These are phyloP conservation scores for Pseudocohnilembus persalinus DNA, from an alignment of 169 alveolate genomes.

Conservation along the genomic window DNA sequence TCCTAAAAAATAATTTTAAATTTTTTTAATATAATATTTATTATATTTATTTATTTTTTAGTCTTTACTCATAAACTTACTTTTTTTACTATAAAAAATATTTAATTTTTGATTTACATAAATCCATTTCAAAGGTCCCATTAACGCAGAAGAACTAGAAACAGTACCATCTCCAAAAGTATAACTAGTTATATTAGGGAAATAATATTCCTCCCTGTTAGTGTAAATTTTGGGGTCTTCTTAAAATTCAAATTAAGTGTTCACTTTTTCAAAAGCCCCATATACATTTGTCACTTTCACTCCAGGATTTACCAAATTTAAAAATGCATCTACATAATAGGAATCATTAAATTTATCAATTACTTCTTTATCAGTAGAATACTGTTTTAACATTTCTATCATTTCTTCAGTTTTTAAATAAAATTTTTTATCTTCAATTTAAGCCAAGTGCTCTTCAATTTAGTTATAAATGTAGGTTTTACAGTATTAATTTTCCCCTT, in stretches of 20 bases:
- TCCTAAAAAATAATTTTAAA: not conserved
- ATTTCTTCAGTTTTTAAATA: not conserved
- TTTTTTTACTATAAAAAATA: no score
- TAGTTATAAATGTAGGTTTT: not conserved
- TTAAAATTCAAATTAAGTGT: no score
- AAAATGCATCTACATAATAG: not conserved
- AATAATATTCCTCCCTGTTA: not conserved
- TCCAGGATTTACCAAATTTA: not conserved
- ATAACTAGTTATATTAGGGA: not conserved
- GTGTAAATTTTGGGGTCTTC: not conserved
- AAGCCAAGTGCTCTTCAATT: not conserved
- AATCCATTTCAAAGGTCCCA: not conserved
- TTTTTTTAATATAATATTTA: no score
- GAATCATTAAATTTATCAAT: not conserved
- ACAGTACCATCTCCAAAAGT: not conserved
- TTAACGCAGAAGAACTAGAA: not conserved
- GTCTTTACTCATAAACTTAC: no score
- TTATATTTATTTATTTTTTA: no score
- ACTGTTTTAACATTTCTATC: not conserved
- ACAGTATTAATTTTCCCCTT: not conserved
- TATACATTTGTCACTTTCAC: not conserved
- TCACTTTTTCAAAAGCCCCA: not conserved
- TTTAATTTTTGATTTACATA: not conserved
- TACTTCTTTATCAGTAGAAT: not conserved
- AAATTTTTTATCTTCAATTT: not conserved